Evolutionary conservation across 2,329 filamentous ascomycete genomes (phyloP), one percentile per base, ranked within the genome.

Genomic region (Nemania sp.): DNA sequence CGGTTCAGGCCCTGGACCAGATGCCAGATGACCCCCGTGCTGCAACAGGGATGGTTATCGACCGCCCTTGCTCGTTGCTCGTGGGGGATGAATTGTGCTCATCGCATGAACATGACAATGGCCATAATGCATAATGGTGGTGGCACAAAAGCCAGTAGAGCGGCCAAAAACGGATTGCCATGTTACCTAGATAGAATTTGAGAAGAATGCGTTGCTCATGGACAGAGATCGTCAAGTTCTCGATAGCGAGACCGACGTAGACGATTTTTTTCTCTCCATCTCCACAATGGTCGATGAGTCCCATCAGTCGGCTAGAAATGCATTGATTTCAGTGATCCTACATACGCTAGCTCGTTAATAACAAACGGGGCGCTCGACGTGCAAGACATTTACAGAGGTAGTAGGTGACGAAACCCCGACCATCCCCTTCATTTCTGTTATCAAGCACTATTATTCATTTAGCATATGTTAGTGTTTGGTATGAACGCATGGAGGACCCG

Each of bases 11-110:
- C 55, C 49, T 27, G 41, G 22, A 41, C 52, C 20, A 41, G 49
- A 38, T 62, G 58, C 52, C 20, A 41, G 49, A 38, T 62, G 58
- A 67, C 67, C 67, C 64, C 64, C 64, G 62, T 69, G 60, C 67
- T 54, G 56, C 56, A 61, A 51, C 67, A 64, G 32, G 64, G 64
- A 26, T 67, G 11, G 53, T 62, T 67, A 67, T 62, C 67, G 41
- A 56, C 52, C 29, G 38, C 53, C 55, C 54, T 64, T 61, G 61
- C 64, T 51, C 64, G 62, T 67, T 3, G 29, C 29, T 43, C 41
- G 41, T 15, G 64, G 55, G 63, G 57, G 47, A 35, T 38, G 60
- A 32, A n/a, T 38, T 52, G 59, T n/a, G n/a, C n/a, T n/a, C 7
- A 41, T 7, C 15, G 53, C 51, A 41, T 41, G 27, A 41, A 47